These are phyloP conservation scores for Stachybotrys echinatus DNA, from an alignment of 2,329 filamentous ascomycete genomes.

Conservation along the genomic window DNA sequence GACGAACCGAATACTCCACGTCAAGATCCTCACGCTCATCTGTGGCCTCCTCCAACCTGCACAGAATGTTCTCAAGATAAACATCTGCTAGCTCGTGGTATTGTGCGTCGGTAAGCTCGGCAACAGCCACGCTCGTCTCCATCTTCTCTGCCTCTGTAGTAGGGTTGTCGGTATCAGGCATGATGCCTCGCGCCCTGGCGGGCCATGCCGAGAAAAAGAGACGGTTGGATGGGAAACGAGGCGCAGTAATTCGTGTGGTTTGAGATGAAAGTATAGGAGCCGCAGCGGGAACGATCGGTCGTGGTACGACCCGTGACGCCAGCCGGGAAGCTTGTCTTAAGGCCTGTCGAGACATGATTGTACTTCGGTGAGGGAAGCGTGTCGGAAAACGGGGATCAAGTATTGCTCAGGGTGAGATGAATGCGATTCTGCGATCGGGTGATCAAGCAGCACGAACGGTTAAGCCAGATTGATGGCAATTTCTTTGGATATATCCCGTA, in stretches of 20 bases:
- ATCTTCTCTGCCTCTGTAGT: conserved; percentile 33
- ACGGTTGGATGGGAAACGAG: conserved; percentile 8
- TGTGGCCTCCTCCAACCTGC: conserved; percentile 64
- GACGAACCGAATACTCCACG: conserved; percentile 78
- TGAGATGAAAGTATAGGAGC: conserved; percentile 13
- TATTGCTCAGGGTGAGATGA: no score
- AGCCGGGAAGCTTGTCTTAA: conserved; percentile 32
- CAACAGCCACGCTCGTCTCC: conserved; percentile 41
- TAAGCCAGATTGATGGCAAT: neutral
- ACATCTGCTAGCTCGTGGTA: conserved; percentile 75
- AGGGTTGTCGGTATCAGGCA: conserved; percentile 54
- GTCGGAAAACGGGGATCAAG: no score
- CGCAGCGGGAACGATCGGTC: conserved; percentile 10
- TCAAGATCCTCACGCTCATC: conserved; percentile 74
- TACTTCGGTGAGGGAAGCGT: neutral
- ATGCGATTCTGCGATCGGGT: no score
- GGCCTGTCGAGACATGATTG: conserved; percentile 24
- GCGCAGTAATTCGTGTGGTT: conserved; percentile 5
- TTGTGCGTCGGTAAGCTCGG: conserved; percentile 61
- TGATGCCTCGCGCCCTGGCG: conserved; percentile 42
- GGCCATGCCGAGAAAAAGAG: conserved; percentile 24
- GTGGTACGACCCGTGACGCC: conserved; percentile 26
- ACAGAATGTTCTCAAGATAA: conserved; percentile 58
- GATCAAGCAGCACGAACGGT: no score
- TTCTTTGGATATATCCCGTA: no score